Conservation (phyloP, 768 basidiomycete species). For the Amanita rimosa region DNA sequence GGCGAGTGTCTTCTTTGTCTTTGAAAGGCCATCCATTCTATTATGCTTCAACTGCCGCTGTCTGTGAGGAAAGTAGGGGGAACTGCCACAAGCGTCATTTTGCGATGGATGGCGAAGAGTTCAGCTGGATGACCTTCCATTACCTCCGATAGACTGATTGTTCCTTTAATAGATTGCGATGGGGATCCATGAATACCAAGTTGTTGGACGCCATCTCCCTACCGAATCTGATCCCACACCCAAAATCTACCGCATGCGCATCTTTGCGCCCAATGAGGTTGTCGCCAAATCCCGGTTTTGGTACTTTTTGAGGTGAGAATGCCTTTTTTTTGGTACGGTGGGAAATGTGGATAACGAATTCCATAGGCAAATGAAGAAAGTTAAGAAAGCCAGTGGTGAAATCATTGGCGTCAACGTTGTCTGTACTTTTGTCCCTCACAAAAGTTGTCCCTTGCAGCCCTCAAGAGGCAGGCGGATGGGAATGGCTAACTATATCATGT, state of each 20-base stretch:
- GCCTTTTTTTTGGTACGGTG: neutral
- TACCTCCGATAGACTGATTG: slow-evolving; percentile 2
- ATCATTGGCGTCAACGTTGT: slow-evolving; percentile 98
- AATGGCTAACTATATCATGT: slow-evolving; percentile 36
- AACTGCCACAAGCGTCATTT: too few species aligned
- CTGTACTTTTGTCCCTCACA: slow-evolving; percentile 35
- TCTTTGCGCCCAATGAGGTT: slow-evolving; percentile 97
- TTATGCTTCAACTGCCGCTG: too few species aligned
- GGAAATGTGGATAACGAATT: neutral
- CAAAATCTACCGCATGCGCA: slow-evolving; percentile 99
- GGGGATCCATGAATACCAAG: slow-evolving; percentile 79
- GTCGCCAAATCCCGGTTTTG: slow-evolving; percentile 99
- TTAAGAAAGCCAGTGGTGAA: slow-evolving; percentile 99
- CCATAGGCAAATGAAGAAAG: slow-evolving; percentile 87
- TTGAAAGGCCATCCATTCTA: too few species aligned
- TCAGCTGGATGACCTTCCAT: too few species aligned
- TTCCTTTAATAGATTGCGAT: neutral
- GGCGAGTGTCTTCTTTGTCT: too few species aligned
- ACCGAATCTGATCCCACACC: slow-evolving; percentile 88
- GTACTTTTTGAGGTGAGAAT: slow-evolving; percentile 86
- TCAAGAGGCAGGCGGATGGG: slow-evolving; percentile 83
- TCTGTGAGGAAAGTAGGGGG: too few species aligned
- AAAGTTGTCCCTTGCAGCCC: slow-evolving; percentile 49
- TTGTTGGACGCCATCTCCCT: slow-evolving; percentile 95
- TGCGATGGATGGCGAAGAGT: too few species aligned